Evolutionary conservation across 495 filamentous ascomycete species (phyloP), one percentile per base, ranked within the genome.

Genomic region (Xylaria curta): DNA sequence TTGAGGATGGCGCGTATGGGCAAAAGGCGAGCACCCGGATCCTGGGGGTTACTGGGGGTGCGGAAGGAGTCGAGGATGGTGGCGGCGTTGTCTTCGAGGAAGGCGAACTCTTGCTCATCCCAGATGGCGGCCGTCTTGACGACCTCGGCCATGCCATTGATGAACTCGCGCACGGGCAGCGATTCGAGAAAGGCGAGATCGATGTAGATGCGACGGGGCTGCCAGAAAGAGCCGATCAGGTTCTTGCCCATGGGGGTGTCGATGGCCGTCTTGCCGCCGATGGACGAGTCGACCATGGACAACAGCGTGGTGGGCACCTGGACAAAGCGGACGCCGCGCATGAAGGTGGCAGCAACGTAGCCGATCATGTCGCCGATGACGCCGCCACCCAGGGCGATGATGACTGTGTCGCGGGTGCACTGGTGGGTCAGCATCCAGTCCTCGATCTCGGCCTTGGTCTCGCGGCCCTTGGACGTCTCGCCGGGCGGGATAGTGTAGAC

Each of bases 111-210:
- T 17, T 86, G 82, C 79, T 95, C 93, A 75, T 97, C 88, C 87
- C 95, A 98, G 73, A 98, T 98, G 67, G 95, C 96, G 7, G 96
- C 96, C 24, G 96, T 99, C 89, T 98, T 98, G 78, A 98, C 90
- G 68, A 99, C 95, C 83, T 99, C 96, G 63, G 95, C 96, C 94
- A 99, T 97, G 66, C 96, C 96, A 81, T 99, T 99, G 81, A 98
- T 94, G 81, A 99, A 95, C 81, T 99, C 95, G 69, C 96, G 87
- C 60, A 91, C 91, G 4, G 95, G 95, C 36, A 99, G 86, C 9
- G 93, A 97, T 78, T 96, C 94, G 75, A 99, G 86, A 79, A 99
- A 98, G 61, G 90, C 89, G 58, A 98, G 87, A 82, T 99, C 96
- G 72, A 99, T 95, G 78, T 96, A 99, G 74, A 97, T 93, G 71